Evolutionary conservation across 345 rosid species (phyloP), one percentile per base, ranked within the genome.

Genomic region (Gossypium arboreum): DNA sequence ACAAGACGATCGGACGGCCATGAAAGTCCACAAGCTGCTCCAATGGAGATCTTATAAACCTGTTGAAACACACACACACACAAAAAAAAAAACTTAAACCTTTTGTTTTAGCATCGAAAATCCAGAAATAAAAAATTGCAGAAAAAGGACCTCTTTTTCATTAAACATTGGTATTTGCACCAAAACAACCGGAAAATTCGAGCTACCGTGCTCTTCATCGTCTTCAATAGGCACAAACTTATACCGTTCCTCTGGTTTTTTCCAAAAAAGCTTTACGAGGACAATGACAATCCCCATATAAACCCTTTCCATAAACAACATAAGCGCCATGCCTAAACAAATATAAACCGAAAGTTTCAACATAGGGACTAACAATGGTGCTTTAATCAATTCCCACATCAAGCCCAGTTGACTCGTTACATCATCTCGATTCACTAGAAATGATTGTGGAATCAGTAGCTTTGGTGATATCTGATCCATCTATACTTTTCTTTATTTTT

Each of bases 141-240:
- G 41, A 34, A 34, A 34, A 34, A 34, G 41, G 41, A 51, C 12
- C 98, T 96, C 98, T 83, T 74, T 88, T 81, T 96, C 99, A 77
- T 96, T 96, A 86, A 86, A 96, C 99, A 96, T 96, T 75, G 99
- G 99, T 88, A 96, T 96, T 92, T 96, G 99, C n/a, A 96, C 63
- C 25, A 96, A 94, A 68, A 93, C 97, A 0, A 86, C 81, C 0
- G 99, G 99, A 83, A 89, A 96, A 77, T 88, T 85, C 2, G 92
- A 82, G 80, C 73, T 82, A 0, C 98, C 99, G 25, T 85, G 75
- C 76, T 96, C 99, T 51, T 82, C 76, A 69, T 96, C 99, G 9
- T 96, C 99, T 29, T 90, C 85, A 52, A 96, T 76, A 20, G 88
- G 72, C 34, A 88, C 84, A 81, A 89, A 93, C 0, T 93, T 90